Base-by-base conservation (phyloP, 176 grass and related monocot species). In the Thalia dealbata region DNA sequence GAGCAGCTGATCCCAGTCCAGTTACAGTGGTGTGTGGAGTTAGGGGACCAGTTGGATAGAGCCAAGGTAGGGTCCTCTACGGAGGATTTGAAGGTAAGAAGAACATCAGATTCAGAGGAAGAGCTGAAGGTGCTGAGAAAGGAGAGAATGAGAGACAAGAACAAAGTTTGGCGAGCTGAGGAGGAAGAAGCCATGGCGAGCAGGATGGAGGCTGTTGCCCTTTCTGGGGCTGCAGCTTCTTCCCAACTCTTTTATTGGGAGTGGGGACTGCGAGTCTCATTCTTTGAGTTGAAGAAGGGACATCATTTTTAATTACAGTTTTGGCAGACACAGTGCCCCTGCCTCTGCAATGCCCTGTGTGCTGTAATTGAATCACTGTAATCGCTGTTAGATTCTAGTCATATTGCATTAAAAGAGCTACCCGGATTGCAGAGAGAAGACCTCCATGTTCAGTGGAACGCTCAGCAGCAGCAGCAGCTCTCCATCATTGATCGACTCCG, bases 1-100 rank as follows among this genome's bases (percentile, higher is more conserved):
- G 78, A 52, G 84, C 91, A 91, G 66, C 71, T 23, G 76, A 95
- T 67, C 67, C 81, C 80, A 10, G 87, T 30, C 87, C 87, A 95
- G 78, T 95, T 91, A 80, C 87, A 95, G 64, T 81, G 73, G 21
- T 74, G 8, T 27, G 50, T 65, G 64, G 71, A 28, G 64, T 55
- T 72, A 25, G 21, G 22, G 6, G 91, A 83, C 91, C 91, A 90
- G 62, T 70, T 26, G 42, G 84, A 85, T 29, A 95, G 87, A 3
- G 85, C 80, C 61, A 28, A 74, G 44, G 78, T 27, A 6, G 91
- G 78, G 82, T 95, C 85, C 14, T 51, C 35, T 23, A 95, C 63
- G 66, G 82, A 75, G 46, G 80, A 76, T 73, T 74, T 88, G 87
- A 95, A 88, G 62, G 65, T 48, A 56, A 91, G 91, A 58, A 95